phyloP scores from a whole-genome alignment of 768 basidiomycete species.

The Collybia sp. region DNA sequence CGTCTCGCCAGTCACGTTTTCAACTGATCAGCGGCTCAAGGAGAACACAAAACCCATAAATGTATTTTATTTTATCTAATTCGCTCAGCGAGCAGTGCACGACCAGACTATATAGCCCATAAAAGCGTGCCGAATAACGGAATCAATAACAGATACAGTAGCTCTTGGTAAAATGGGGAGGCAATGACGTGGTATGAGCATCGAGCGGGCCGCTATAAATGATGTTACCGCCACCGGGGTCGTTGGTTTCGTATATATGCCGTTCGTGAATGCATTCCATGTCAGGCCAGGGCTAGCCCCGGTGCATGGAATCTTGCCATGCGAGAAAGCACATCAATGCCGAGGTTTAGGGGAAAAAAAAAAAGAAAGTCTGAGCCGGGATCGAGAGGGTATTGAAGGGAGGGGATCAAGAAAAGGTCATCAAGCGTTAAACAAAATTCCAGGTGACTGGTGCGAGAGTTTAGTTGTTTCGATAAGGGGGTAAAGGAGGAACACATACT shows the following conservation, averaged over 20 bases:
- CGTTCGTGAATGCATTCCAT: background rate
- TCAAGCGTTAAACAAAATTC: slow-evolving; percentile 23
- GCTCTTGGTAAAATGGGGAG: background rate
- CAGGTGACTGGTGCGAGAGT: slow-evolving; percentile 27
- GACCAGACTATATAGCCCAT: too few relatives aligned
- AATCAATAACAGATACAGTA: too few relatives aligned
- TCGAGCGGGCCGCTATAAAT: slow-evolving; percentile 10
- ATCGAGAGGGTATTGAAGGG: background rate
- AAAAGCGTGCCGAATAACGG: too few relatives aligned
- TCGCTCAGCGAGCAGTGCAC: too few relatives aligned
- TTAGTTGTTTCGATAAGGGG: background rate
- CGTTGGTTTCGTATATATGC: slow-evolving; percentile 31
- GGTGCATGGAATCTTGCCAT: slow-evolving; percentile 1
- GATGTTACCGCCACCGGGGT: slow-evolving; percentile 29
- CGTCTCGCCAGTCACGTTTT: too few relatives aligned
- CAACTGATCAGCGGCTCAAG: too few relatives aligned
- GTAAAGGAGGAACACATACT: slow-evolving; percentile 40
- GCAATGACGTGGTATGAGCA: background rate
- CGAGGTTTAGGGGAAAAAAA: slow-evolving; percentile 38
- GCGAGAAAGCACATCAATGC: slow-evolving; percentile 5
- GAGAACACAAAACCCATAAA: too few relatives aligned
- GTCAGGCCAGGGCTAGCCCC: slow-evolving; percentile 7
- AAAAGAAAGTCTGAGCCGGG: background rate
- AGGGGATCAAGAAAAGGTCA: background rate
- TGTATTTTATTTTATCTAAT: too few relatives aligned